These are phyloP conservation scores for Juncus inflexus DNA, from an alignment of 176 grass and related monocot genomes.

Conservation along the genomic window DNA sequence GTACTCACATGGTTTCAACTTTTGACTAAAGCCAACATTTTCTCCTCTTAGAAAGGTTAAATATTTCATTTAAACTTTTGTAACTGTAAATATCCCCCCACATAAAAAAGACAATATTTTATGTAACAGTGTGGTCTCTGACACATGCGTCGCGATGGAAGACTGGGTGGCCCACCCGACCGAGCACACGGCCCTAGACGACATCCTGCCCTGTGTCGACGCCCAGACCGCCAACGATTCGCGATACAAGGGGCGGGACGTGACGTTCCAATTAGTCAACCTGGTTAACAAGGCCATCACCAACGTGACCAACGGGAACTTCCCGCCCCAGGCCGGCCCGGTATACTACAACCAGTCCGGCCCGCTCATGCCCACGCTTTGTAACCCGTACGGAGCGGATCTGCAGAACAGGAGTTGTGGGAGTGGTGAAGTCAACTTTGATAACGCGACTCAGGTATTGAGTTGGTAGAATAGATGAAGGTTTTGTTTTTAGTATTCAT, in stretches of 20 bases:
- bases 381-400: slow-evolving; percentile 55
- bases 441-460: slow-evolving; percentile 46
- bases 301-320: slow-evolving; percentile 63
- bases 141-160: slow-evolving; percentile 85
- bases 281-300: slow-evolving; percentile 64
- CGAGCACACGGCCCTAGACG: slow-evolving; percentile 73
- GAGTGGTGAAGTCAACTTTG: slow-evolving; percentile 58
- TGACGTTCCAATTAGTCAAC: slow-evolving; percentile 71
- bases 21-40: too few relatives aligned
- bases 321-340: slow-evolving; percentile 26
- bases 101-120: neutral
- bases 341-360: slow-evolving; percentile 89
- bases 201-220: slow-evolving; percentile 81
- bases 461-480: too few relatives aligned
- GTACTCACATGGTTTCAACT: too few relatives aligned
- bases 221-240: slow-evolving; percentile 66
- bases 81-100: neutral
- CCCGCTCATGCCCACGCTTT: slow-evolving; percentile 67
- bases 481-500: neutral
- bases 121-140: slow-evolving; percentile 46
- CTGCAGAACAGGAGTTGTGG: slow-evolving; percentile 52
- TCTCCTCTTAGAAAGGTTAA: neutral
- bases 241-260: slow-evolving; percentile 50
- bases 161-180: slow-evolving; percentile 76
- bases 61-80: neutral